Conservation (phyloP, 352 stramenopile species). For the Pythium vanterpoolii region DNA sequence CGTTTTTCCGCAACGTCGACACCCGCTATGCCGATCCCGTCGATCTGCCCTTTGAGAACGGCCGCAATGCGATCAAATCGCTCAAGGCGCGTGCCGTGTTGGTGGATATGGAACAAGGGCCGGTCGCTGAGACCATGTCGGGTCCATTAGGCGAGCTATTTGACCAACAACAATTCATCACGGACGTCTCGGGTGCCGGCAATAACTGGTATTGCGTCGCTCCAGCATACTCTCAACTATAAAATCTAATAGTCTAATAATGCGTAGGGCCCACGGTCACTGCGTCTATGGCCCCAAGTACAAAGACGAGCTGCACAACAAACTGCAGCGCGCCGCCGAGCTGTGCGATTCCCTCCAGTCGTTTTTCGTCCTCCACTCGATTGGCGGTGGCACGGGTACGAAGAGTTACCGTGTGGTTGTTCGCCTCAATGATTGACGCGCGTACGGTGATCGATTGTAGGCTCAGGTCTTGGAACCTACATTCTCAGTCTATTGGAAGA, state of each 20-base stretch:
- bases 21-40: constrained; percentile 45
- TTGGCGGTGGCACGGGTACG: constrained; percentile 85
- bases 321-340: constrained; percentile 70
- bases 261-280: constrained; percentile 86
- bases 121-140: constrained; percentile 77
- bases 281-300: constrained; percentile 89
- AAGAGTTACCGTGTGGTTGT: not conserved
- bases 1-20: constrained; percentile 92
- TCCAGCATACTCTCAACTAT: no score
- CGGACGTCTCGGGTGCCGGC: constrained; percentile 84
- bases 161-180: constrained; percentile 85
- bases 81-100: constrained; percentile 87
- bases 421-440: not conserved
- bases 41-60: constrained; percentile 45
- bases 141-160: constrained; percentile 88
- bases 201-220: constrained; percentile 96
- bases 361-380: constrained; percentile 92
- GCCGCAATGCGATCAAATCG: constrained; percentile 36
- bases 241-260: no score
- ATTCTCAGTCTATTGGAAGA: constrained; percentile 84
- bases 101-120: constrained; percentile 92
- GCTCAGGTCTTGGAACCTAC: constrained; percentile 89
- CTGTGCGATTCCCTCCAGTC: constrained; percentile 90
- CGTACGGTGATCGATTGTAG: constrained; percentile 15
- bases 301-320: constrained; percentile 69